Percentiles rank a stretch among this genome's conserved stretches.
Evolutionary conservation across 768 basidiomycete species (phyloP).

Genomic region (Tricholoma bakamatsutake): DNA sequence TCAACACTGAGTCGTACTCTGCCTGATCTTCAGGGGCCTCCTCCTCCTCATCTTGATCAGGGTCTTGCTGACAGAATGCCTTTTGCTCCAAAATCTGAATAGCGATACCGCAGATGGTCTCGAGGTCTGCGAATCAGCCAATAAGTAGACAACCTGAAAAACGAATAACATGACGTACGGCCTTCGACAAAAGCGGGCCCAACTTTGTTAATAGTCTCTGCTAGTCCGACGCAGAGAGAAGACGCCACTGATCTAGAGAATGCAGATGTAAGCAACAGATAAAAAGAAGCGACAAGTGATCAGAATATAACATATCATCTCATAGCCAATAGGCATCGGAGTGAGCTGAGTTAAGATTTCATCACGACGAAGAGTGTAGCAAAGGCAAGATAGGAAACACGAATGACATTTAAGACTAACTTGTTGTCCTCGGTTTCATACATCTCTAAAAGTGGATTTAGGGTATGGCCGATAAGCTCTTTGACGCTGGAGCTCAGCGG

Average conservation of each 20-base stretch:
- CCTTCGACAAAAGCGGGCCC: slow-evolving; percentile 82
- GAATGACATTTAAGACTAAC: slow-evolving; percentile 43
- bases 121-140: slow-evolving; percentile 45
- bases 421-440: slow-evolving; percentile 96
- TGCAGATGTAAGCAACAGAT: slow-evolving; percentile 16
- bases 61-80: slow-evolving; percentile 93
- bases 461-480: slow-evolving; percentile 69
- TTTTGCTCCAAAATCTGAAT: slow-evolving; percentile 88
- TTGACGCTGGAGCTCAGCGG: slow-evolving; percentile 65
- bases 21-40: slow-evolving; percentile 87
- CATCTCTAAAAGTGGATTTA: slow-evolving; percentile 78
- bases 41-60: slow-evolving; percentile 84
- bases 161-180: slow-evolving; percentile 41
- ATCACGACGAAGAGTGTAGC: slow-evolving; percentile 27
- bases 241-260: slow-evolving; percentile 75
- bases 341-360: slow-evolving; percentile 73
- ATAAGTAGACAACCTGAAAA: slow-evolving; percentile 5
- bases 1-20: slow-evolving; percentile 94
- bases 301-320: slow-evolving; percentile 44
- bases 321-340: slow-evolving; percentile 60
- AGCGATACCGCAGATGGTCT: slow-evolving; percentile 75
- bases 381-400: not conserved
- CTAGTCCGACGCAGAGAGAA: slow-evolving; percentile 79
- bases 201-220: slow-evolving; percentile 88
- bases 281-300: slow-evolving; percentile 14